These are phyloP conservation scores for Byssothecium circinans DNA, from an alignment of 2,329 filamentous ascomycete genomes.

Conservation along the genomic window DNA sequence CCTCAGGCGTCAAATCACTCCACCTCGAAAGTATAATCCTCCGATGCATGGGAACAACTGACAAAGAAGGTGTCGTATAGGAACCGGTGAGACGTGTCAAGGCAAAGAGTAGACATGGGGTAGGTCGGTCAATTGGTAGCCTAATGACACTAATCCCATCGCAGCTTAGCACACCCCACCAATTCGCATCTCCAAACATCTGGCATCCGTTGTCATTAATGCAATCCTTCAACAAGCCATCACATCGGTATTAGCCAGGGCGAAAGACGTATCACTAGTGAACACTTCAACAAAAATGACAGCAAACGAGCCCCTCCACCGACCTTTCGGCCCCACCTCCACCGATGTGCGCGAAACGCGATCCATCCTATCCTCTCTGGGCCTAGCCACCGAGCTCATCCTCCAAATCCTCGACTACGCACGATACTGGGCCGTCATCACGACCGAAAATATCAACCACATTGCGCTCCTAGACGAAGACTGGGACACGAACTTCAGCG, in stretches of 20 bases:
- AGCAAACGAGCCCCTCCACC: neutral
- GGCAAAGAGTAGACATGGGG: neutral
- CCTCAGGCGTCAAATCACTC: neutral
- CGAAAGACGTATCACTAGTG: too few relatives aligned
- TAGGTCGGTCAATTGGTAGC: neutral
- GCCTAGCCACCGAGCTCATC: constrained; percentile 18
- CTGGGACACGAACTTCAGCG: constrained; percentile 10
- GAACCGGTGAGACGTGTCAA: neutral
- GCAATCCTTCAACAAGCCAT: neutral
- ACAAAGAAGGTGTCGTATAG: neutral
- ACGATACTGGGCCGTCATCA: constrained; percentile 16
- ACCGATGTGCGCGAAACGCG: constrained; percentile 3
- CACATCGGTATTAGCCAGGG: too few relatives aligned
- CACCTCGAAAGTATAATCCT: neutral
- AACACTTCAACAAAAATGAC: neutral
- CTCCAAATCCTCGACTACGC: constrained; percentile 19
- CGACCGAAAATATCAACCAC: neutral
- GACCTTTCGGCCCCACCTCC: constrained; percentile 3
- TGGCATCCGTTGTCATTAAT: neutral
- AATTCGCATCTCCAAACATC: neutral
- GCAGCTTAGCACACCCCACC: neutral
- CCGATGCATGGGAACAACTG: neutral
- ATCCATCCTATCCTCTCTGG: constrained; percentile 9
- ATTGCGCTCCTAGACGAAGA: constrained; percentile 6
- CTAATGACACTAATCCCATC: neutral